Percentiles rank a stretch among this genome's conserved stretches.
phyloP scores from a whole-genome alignment of 352 stramenopile genomes.

The Phytophthora capsici region DNA sequence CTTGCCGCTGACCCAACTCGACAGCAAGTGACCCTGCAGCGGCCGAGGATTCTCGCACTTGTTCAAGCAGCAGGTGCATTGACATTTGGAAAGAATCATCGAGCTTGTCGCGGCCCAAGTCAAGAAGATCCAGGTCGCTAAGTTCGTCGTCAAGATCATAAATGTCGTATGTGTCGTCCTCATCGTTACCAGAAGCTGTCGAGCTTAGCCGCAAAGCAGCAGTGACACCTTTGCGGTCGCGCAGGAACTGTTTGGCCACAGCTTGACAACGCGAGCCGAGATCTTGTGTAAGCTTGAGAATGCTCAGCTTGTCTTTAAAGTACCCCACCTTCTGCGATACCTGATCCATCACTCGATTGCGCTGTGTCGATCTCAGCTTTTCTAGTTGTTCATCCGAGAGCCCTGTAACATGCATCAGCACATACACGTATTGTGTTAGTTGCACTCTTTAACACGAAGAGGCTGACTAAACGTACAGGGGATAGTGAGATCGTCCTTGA shows the following conservation, averaged over 20 bases:
- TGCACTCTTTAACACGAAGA: background rate
- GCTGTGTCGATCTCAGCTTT: conserved; percentile 55
- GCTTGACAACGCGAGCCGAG: conserved; percentile 42
- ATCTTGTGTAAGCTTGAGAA: conserved; percentile 66
- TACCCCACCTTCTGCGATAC: conserved; percentile 56
- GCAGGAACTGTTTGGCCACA: conserved; percentile 46
- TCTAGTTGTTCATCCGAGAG: conserved; percentile 73
- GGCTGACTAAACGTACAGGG: conserved; percentile 49
- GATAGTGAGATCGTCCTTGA: conserved; percentile 85
- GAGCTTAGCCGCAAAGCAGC: conserved; percentile 15
- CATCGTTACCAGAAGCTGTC: background rate
- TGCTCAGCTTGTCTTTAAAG: conserved; percentile 58
- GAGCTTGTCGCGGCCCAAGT: conserved; percentile 31
- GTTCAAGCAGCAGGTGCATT: conserved; percentile 30
- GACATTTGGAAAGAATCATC: conserved; percentile 35
- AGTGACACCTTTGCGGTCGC: conserved; percentile 22
- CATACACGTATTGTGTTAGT: background rate
- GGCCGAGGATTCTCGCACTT: conserved; percentile 39
- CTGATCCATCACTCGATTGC: conserved; percentile 58
- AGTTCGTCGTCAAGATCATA: conserved; percentile 29
- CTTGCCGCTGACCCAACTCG: conserved; percentile 47
- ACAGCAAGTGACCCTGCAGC: conserved; percentile 34
- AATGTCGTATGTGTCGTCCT: conserved; percentile 26
- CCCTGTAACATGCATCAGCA: conserved; percentile 51
- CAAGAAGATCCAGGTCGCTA: conserved; percentile 19